Percentiles rank a stretch among this genome's conserved stretches.
Conservation (phyloP, 2,329 filamentous ascomycete genomes). For the Parastagonospora nodorum region DNA sequence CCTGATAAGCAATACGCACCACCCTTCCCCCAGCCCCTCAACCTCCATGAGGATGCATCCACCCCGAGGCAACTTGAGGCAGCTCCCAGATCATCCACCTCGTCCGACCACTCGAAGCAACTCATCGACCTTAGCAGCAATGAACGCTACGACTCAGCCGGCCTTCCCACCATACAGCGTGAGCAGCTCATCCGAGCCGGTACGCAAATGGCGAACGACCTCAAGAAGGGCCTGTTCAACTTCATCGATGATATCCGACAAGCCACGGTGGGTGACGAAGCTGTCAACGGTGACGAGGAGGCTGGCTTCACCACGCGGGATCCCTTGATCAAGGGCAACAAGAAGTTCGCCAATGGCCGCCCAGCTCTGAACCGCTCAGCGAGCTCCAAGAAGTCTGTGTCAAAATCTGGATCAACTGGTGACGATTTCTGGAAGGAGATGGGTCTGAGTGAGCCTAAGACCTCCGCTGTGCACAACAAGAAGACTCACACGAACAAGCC, state of each 20-base stretch:
- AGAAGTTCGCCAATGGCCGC: slow-evolving; percentile 37
- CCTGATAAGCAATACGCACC: slow-evolving; percentile 52
- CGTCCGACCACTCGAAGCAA: slow-evolving; percentile 37
- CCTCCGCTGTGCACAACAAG: slow-evolving; percentile 38
- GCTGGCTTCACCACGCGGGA: slow-evolving; percentile 34
- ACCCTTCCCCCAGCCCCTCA: slow-evolving; percentile 46
- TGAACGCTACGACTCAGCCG: slow-evolving; percentile 39
- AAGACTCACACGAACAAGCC: slow-evolving; percentile 46
- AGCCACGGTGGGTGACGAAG: slow-evolving; percentile 94
- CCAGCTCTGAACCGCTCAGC: slow-evolving; percentile 37
- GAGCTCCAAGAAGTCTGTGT: slow-evolving; percentile 36
- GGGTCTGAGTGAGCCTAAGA: slow-evolving; percentile 47
- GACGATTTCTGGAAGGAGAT: slow-evolving; percentile 52
- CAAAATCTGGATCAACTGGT: slow-evolving; percentile 42
- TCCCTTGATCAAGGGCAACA: slow-evolving; percentile 31
- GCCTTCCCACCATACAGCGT: slow-evolving; percentile 39
- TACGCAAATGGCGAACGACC: slow-evolving; percentile 86
- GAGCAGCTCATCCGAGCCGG: slow-evolving; percentile 48
- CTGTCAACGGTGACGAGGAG: slow-evolving; percentile 54
- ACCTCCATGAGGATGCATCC: slow-evolving; percentile 38
- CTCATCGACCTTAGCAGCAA: slow-evolving; percentile 28
- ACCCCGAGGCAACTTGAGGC: slow-evolving; percentile 15
- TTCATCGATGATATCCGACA: slow-evolving; percentile 96
- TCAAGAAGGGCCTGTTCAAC: slow-evolving; percentile 87
- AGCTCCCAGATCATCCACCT: slow-evolving; percentile 33